phyloP scores from a whole-genome alignment of 805 yeast genomes.

The Lachancea mirantina region DNA sequence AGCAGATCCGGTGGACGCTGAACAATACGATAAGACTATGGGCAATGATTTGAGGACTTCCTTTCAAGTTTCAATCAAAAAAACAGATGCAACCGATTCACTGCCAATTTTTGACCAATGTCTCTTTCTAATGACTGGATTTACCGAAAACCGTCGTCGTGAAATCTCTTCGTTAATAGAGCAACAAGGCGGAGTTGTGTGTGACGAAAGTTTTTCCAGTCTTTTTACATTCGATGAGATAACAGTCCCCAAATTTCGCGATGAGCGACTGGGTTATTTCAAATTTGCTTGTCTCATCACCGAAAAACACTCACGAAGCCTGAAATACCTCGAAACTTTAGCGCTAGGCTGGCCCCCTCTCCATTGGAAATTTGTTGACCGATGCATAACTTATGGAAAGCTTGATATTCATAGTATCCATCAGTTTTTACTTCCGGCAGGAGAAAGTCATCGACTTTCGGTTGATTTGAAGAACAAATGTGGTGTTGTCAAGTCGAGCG shows the following conservation, averaged over 20 bases:
- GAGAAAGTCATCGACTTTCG: constrained; percentile 45
- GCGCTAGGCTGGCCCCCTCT: constrained; percentile 85
- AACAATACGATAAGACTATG: no score
- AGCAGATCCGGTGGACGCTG: no score
- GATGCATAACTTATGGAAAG: constrained; percentile 33
- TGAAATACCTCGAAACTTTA: constrained; percentile 68
- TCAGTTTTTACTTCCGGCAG: constrained; percentile 63
- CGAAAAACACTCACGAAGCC: constrained; percentile 51
- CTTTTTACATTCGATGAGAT: constrained; percentile 14
- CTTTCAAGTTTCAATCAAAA: no score
- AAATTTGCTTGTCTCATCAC: constrained; percentile 64
- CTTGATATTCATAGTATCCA: constrained; percentile 33
- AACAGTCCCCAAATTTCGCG: constrained; percentile 7
- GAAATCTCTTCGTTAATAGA: constrained; percentile 33
- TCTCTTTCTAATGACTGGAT: constrained; percentile 35
- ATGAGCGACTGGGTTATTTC: constrained; percentile 16
- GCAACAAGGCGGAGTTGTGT: constrained; percentile 38
- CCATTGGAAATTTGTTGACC: constrained; percentile 48
- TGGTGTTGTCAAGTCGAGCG: constrained; percentile 40
- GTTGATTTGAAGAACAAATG: constrained; percentile 3
- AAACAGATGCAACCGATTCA: no score
- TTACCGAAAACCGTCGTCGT: constrained; percentile 25
- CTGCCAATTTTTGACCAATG: constrained; percentile 32
- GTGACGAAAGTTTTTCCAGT: constrained; percentile 31
- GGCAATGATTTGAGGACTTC: no score